Evolutionary conservation across 2,329 filamentous ascomycete genomes (phyloP).

Genomic region (Fusarium buharicum): DNA sequence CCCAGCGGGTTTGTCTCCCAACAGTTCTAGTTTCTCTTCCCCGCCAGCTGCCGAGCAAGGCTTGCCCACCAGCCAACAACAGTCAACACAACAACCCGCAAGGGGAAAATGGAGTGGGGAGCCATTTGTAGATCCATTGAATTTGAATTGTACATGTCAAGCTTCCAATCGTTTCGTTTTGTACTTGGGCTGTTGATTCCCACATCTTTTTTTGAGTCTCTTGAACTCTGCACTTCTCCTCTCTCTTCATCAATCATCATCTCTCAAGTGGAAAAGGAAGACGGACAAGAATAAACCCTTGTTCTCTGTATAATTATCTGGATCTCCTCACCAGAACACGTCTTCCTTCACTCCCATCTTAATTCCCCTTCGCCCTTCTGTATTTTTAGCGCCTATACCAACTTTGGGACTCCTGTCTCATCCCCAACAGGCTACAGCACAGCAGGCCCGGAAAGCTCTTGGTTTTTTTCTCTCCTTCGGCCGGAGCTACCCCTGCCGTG

Average conservation of each 20-base stretch:
- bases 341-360: conserved; percentile 34
- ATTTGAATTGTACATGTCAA: conserved; percentile 31
- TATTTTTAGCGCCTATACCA: conserved; percentile 47
- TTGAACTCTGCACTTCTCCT: conserved; percentile 8
- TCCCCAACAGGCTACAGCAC: conserved; percentile 41
- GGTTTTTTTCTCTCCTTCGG: conserved; percentile 36
- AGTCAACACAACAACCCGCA: conserved; percentile 40
- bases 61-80: conserved; percentile 43
- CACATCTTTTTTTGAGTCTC: conserved; percentile 32
- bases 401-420: conserved; percentile 15
- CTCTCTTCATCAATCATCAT: conserved; percentile 8
- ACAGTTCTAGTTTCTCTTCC: conserved; percentile 45
- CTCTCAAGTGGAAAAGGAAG: conserved; percentile 21
- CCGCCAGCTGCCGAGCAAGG: conserved; percentile 42
- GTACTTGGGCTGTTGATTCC: conserved; percentile 38
- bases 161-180: conserved; percentile 33
- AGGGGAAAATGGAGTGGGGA: conserved; percentile 33
- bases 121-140: conserved; percentile 32
- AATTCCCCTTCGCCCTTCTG: conserved; percentile 40
- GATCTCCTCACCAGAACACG: conserved; percentile 27
- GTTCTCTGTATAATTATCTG: conserved; percentile 34
- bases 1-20: conserved; percentile 42
- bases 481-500: conserved; percentile 45
- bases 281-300: conserved; percentile 22
- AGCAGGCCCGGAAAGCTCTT: conserved; percentile 23